Evolutionary conservation across 306 rosid genomes (phyloP).

Genomic region (Rosa rugosa): DNA sequence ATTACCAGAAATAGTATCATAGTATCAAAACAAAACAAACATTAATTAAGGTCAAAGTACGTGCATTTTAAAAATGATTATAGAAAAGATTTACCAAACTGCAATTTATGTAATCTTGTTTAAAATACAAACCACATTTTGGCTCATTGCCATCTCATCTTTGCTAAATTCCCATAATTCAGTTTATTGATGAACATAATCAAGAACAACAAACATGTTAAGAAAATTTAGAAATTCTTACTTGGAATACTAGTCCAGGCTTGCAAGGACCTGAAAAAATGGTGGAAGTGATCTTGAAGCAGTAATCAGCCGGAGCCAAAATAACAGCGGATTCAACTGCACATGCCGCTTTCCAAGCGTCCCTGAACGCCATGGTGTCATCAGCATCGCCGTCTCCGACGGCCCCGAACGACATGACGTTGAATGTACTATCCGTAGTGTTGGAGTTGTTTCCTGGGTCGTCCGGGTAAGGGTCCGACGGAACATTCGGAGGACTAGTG

Average conservation of each 20-base stretch:
- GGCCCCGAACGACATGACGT: constrained; percentile 75
- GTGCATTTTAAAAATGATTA: not conserved
- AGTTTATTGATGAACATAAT: not conserved
- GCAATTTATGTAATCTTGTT: not conserved
- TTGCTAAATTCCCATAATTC: not conserved
- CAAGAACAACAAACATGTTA: not conserved
- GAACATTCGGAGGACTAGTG: constrained; percentile 33
- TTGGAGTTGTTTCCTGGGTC: constrained; percentile 42
- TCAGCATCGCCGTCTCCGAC: constrained; percentile 86
- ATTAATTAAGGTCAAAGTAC: not conserved
- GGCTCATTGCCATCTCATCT: not conserved
- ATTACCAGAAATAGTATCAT: not conserved
- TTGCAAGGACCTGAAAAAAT: constrained; percentile 93
- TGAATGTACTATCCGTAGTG: constrained; percentile 48
- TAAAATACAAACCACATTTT: not conserved
- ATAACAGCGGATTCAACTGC: constrained; percentile 70
- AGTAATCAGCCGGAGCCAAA: constrained; percentile 54
- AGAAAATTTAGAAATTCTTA: constrained; percentile 30
- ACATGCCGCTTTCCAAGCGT: constrained; percentile 97
- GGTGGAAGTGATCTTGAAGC: constrained; percentile 79
- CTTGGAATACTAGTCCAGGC: constrained; percentile 89
- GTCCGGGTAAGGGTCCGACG: constrained; percentile 70
- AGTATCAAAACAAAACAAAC: too few relatives aligned
- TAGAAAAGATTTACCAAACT: not conserved
- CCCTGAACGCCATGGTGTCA: constrained; percentile 71